Percentiles rank a stretch among this genome's conserved stretches.
phyloP scores from a whole-genome alignment of 441 rosid genomes.

The Erysimum pusillum region DNA sequence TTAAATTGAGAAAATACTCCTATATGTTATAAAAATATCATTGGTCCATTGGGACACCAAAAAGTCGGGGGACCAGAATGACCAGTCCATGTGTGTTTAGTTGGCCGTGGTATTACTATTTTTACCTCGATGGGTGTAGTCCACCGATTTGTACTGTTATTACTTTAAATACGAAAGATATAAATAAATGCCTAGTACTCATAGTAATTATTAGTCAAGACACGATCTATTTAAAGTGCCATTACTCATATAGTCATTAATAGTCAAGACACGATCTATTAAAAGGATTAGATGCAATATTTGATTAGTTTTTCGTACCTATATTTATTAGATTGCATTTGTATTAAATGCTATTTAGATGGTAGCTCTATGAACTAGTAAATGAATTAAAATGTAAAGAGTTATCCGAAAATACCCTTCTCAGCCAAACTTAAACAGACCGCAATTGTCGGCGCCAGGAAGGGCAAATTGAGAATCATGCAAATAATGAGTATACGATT shows the following conservation, averaged over 20 bases:
- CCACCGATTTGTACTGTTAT: conserved; percentile 15
- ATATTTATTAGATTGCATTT: conserved; percentile 24
- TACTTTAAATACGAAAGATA: not conserved
- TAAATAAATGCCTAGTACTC: not conserved
- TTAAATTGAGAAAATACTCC: not conserved
- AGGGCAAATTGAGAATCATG: conserved; percentile 38
- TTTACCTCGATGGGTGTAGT: conserved; percentile 37
- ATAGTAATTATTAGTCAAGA: not conserved
- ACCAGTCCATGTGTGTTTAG: conserved; percentile 39
- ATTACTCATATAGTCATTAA: too few species aligned
- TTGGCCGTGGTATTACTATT: conserved; percentile 20
- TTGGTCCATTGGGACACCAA: conserved; percentile 30
- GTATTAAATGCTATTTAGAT: conserved; percentile 22
- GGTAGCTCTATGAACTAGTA: not conserved
- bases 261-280: not conserved
- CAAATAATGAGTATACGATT: conserved; percentile 9
- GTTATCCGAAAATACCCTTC: conserved; percentile 8
- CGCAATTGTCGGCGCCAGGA: conserved; percentile 34
- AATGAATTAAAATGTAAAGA: not conserved
- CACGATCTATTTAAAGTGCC: not conserved
- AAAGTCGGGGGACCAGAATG: conserved; percentile 11
- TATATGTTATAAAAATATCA: not conserved
- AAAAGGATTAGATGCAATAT: not conserved
- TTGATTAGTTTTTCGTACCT: not conserved
- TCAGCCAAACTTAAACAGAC: conserved; percentile 26